Base-by-base conservation (phyloP, 73 alveolate species). In the Stentor roeselii region DNA sequence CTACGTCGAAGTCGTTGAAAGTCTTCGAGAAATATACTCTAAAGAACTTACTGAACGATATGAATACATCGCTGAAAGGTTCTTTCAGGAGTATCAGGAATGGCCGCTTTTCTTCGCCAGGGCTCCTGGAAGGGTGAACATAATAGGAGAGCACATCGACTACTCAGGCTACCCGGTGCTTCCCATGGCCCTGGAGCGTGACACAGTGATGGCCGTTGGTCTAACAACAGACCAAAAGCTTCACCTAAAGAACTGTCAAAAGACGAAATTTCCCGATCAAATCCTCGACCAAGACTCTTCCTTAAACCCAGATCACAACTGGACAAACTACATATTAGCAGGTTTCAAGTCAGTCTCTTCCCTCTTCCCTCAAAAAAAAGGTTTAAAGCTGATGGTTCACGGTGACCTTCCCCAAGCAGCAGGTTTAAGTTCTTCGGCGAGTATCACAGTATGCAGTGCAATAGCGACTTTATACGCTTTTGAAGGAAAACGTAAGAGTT, bases 91-190 rank as follows among this genome's bases (percentile, higher is more conserved):
- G 11, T 82, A 39, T 27, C 84, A 84, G n/a, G 59, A 39, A 60
- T 37, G 41, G 40, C 90, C 90, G 32, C 50, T 14, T 15, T 82
- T 40, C 75, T 85, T 80, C 42, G 88, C 88, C 14, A 59, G 90
- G 39, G 95, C 95, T 2, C 99, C 99, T 36, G 99, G 99, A 27
- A 91, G 98, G 84, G 98, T 95, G 15, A 95, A 95, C 67, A 83
- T 95, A 14, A 95, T 95, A 41, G 99, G 99, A 27, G 99, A 95
- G 86, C 98, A 95, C 77, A 93, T 95, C 58, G 99, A 95, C 75
- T 95, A 94, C 85, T 91, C 93, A 78, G 98, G 97, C 41, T 94
- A 95, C 75, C 86, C 92, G 15, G 99, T 94, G 3, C 90, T 95
- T 14, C 98, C 99, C 36, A 86, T 92, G 67, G 98, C 98, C 3